Evolutionary conservation across 805 yeast species (phyloP), one percentile per base, ranked within the genome.

Genomic region (Sugiyamaella boreocaroliniensis): DNA sequence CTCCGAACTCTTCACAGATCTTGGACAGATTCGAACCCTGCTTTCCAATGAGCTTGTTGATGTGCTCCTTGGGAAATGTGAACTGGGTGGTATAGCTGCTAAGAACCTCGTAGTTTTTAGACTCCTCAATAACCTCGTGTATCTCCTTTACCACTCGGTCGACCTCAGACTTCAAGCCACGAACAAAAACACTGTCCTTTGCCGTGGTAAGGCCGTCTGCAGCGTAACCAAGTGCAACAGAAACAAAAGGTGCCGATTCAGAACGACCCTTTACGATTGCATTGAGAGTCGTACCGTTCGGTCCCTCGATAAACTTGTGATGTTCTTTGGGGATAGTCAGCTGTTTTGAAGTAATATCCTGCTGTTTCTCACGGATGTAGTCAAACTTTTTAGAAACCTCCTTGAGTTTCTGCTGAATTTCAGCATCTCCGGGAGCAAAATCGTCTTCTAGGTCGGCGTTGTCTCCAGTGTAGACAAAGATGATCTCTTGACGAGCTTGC

Each of bases 11-110:
- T 9, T 85, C 87, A 57, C 85, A 77, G 55, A 89, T 68, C 48
- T 79, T 73, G 60, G 80, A 79, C 64, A 93, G 71, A 64, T 82
- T 81, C 43, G 87, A 72, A 52, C 99, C 99, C 55, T 81, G 86
- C 66, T 85, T 86, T 60, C 99, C 99, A 68, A 93, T 89, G 50
- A 95, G 75, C 70, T 93, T 82, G 29, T 93, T 78, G 55, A 92
- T 72, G 47, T 81, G 79, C 49, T 75, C 71, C 1, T 81, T 69
- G 56, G 97, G 95, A 65, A 89, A 82, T 29, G 73, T 75, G 50
- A 84, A 65, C 41, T 71, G 69, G 16, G 78, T 71, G 15, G 77
- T 64, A 60, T 71, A 76, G 44, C 75, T 72, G 52, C 73, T 68
- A 37, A 73, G 69, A 42, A 75, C 76, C 54, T 74, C 77, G 61